These are phyloP conservation scores for Heimioporus sp. DNA, from an alignment of 768 basidiomycete genomes.

Conservation along the genomic window DNA sequence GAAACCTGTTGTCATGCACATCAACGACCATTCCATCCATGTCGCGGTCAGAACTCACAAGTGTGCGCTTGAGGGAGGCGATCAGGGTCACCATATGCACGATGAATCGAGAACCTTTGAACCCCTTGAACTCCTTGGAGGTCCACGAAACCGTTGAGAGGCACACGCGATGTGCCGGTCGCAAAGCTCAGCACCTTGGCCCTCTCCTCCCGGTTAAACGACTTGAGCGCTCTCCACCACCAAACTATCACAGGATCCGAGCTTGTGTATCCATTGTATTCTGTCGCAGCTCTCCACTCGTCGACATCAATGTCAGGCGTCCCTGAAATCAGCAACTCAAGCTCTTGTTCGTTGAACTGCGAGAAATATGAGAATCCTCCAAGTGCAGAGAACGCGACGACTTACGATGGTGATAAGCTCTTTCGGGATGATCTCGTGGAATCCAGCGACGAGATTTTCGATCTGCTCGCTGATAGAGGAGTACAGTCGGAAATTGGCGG, in stretches of 20 bases:
- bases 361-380: constrained; percentile 5
- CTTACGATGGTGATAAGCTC: constrained; percentile 90
- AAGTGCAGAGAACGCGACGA: constrained; percentile 4
- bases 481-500: constrained; percentile 90
- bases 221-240: constrained; percentile 99
- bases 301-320: constrained; percentile 99
- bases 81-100: constrained; percentile 84
- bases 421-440: constrained; percentile 98
- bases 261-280: constrained; percentile 84
- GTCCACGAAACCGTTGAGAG: constrained; percentile 90
- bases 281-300: constrained; percentile 92
- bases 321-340: constrained; percentile 92
- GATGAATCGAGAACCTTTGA: constrained; percentile 94
- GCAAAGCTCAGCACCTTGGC: constrained; percentile 98
- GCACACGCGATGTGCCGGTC: constrained; percentile 89
- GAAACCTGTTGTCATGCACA: constrained; percentile 56
- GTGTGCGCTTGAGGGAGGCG: constrained; percentile 89
- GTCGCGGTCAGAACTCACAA: constrained; percentile 47
- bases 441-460: constrained; percentile 82
- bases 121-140: constrained; percentile 94
- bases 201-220: constrained; percentile 94
- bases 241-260: constrained; percentile 96
- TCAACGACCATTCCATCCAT: constrained; percentile 8
- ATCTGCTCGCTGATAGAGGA: constrained; percentile 97
- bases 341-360: constrained; percentile 92